Conservation (phyloP, 2,329 filamentous ascomycete species). For the Eutypella sp. region DNA sequence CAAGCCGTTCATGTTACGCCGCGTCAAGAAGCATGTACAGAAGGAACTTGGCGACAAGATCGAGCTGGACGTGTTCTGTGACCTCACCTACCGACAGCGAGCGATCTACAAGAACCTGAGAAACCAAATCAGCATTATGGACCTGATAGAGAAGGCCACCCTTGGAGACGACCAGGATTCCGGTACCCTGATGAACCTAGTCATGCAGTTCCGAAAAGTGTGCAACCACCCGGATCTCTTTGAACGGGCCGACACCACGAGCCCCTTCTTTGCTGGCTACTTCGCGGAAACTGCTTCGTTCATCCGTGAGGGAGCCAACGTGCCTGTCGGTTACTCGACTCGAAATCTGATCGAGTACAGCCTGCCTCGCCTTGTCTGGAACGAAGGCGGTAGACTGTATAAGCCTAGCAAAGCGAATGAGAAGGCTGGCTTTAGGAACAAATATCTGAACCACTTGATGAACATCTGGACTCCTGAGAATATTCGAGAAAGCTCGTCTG, state of each 20-base stretch:
- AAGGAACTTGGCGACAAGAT: constrained; percentile 99
- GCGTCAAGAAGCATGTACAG: constrained; percentile 99
- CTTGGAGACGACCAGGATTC: constrained; percentile 92
- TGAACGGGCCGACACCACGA: constrained; percentile 86
- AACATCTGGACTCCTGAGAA: constrained; percentile 86
- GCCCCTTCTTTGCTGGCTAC: constrained; percentile 75
- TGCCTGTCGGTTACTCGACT: constrained; percentile 82
- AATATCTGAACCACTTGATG: constrained; percentile 74
- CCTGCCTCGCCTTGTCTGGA: constrained; percentile 76
- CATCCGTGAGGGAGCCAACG: constrained; percentile 75
- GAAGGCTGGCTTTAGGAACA: constrained; percentile 73
- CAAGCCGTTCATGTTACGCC: constrained; percentile 98
- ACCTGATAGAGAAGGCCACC: constrained; percentile 94
- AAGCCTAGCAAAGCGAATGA: constrained; percentile 68
- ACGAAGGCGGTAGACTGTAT: constrained; percentile 71
- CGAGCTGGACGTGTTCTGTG: constrained; percentile 91
- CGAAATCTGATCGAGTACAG: constrained; percentile 81
- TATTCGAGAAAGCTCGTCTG: constrained; percentile 57
- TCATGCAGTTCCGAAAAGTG: constrained; percentile 99
- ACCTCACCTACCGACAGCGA: constrained; percentile 92
- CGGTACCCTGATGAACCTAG: constrained; percentile 95
- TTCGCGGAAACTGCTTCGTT: constrained; percentile 97
- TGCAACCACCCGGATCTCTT: constrained; percentile 98
- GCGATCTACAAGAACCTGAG: constrained; percentile 89
- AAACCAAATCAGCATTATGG: constrained; percentile 98